Percentiles rank a stretch among this genome's conserved stretches.
These are phyloP conservation scores for Colletotrichum tropicicola DNA, from an alignment of 2,329 filamentous ascomycete species.

Conservation along the genomic window DNA sequence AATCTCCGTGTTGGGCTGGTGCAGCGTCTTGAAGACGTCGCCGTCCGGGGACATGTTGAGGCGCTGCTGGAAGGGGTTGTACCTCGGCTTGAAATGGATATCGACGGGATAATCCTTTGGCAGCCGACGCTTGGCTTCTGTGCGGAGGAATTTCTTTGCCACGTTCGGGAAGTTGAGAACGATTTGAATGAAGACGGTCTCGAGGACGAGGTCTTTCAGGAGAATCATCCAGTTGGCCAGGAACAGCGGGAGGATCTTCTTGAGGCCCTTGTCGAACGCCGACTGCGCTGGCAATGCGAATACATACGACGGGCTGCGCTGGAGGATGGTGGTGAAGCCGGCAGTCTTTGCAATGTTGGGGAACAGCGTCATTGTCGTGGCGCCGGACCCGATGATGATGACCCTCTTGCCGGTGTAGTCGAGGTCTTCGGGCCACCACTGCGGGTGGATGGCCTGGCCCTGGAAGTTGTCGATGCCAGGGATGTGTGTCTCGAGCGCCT, in stretches of 20 bases:
- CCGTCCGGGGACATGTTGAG: constrained; percentile 72
- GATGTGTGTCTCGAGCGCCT: constrained; percentile 67
- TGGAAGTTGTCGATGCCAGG: constrained; percentile 74
- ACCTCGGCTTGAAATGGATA: constrained; percentile 71
- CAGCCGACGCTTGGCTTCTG: constrained; percentile 56
- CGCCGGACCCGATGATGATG: constrained; percentile 79
- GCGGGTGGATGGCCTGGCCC: constrained; percentile 72
- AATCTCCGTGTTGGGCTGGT: constrained; percentile 53
- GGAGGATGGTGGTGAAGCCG: constrained; percentile 78
- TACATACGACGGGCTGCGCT: constrained; percentile 80
- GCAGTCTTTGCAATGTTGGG: constrained; percentile 74
- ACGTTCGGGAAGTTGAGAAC: constrained; percentile 61
- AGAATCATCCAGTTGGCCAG: constrained; percentile 57
- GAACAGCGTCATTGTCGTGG: constrained; percentile 81
- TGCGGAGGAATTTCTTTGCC: constrained; percentile 57
- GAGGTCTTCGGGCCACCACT: constrained; percentile 79
- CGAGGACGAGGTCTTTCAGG: constrained; percentile 56
- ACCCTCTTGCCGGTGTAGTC: constrained; percentile 74
- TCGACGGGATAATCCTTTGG: constrained; percentile 63
- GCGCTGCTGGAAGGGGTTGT: constrained; percentile 78
- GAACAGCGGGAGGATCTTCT: constrained; percentile 54
- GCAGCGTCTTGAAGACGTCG: constrained; percentile 64
- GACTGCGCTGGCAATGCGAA: constrained; percentile 59
- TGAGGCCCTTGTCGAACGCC: constrained; percentile 45
- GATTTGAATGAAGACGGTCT: constrained; percentile 57